Evolutionary conservation across 805 yeast genomes (phyloP).

Genomic region (Osmozyma mogii): DNA sequence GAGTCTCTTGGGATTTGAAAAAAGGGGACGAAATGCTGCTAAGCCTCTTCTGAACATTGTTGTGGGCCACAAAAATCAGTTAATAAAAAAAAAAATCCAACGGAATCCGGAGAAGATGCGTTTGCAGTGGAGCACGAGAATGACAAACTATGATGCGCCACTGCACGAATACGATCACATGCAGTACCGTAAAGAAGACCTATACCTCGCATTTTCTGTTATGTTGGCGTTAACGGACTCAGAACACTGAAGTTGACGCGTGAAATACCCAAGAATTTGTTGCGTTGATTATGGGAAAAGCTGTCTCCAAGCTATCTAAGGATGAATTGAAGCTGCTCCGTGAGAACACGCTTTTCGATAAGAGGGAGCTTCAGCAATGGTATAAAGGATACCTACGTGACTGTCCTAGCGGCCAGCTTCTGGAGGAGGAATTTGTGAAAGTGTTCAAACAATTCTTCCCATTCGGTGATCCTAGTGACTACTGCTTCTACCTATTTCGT

Average conservation of each 20-base stretch:
- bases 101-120: no score
- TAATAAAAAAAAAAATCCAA: no score
- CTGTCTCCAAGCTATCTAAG: slow-evolving; percentile 84
- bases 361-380: slow-evolving; percentile 96
- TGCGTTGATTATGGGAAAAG: slow-evolving; percentile 97
- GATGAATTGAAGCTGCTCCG: slow-evolving; percentile 81
- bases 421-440: slow-evolving; percentile 80
- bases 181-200: no score
- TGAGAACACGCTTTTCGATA: slow-evolving; percentile 83
- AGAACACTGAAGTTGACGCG: no score
- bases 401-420: slow-evolving; percentile 84
- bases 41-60: not conserved
- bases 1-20: slow-evolving; percentile 4
- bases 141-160: no score
- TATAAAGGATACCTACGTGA: slow-evolving; percentile 92
- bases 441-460: slow-evolving; percentile 97
- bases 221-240: no score
- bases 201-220: no score
- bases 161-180: no score
- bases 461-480: slow-evolving; percentile 92
- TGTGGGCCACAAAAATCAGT: no score
- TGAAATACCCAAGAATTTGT: no score
- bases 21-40: not conserved
- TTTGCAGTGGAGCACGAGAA: no score
- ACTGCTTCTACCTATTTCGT: slow-evolving; percentile 78